Evolutionary conservation across 106 monocot genomes (phyloP).

Genomic region (Dendrobium huoshanense): DNA sequence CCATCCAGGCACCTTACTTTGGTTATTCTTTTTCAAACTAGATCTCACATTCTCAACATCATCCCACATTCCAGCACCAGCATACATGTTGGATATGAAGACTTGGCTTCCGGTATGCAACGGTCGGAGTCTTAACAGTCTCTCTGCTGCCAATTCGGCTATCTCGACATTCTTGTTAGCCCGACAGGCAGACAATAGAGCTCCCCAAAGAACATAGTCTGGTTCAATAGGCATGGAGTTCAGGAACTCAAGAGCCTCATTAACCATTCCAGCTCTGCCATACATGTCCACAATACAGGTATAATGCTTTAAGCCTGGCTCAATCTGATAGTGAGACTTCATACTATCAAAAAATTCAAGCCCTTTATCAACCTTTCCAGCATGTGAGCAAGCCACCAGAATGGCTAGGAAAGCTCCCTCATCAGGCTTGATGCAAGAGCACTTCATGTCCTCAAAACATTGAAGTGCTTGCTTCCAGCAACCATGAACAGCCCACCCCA

Average conservation of each 20-base stretch:
- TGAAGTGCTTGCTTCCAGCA: slow-evolving; percentile 19
- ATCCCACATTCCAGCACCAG: slow-evolving; percentile 24
- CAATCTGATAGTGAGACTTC: slow-evolving; percentile 16
- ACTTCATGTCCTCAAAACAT: slow-evolving; percentile 33
- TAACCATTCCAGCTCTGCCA: slow-evolving; percentile 24
- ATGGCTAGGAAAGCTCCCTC: slow-evolving; percentile 28
- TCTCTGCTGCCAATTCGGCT: slow-evolving; percentile 32
- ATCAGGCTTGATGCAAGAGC: slow-evolving; percentile 17
- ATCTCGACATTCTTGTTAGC: slow-evolving; percentile 28
- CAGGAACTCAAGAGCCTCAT: slow-evolving; percentile 28
- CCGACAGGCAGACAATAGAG: slow-evolving; percentile 36
- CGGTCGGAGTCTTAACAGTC: slow-evolving; percentile 34
- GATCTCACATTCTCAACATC: slow-evolving; percentile 27
- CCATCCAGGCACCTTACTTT: slow-evolving; percentile 33
- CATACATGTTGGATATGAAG: slow-evolving; percentile 43
- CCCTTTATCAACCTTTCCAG: slow-evolving; percentile 25
- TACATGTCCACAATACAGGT: slow-evolving; percentile 37
- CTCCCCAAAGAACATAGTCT: slow-evolving; percentile 48
- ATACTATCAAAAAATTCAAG: slow-evolving; percentile 27
- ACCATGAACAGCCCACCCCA: slow-evolving; percentile 35
- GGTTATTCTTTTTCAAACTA: slow-evolving; percentile 20
- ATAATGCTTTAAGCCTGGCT: slow-evolving; percentile 33
- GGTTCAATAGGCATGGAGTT: slow-evolving; percentile 35
- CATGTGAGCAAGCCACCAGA: slow-evolving; percentile 28
- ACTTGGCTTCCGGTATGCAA: slow-evolving; percentile 30